Conservation (phyloP, 768 basidiomycete species). For the Erythrobasidium yunnanense region DNA sequence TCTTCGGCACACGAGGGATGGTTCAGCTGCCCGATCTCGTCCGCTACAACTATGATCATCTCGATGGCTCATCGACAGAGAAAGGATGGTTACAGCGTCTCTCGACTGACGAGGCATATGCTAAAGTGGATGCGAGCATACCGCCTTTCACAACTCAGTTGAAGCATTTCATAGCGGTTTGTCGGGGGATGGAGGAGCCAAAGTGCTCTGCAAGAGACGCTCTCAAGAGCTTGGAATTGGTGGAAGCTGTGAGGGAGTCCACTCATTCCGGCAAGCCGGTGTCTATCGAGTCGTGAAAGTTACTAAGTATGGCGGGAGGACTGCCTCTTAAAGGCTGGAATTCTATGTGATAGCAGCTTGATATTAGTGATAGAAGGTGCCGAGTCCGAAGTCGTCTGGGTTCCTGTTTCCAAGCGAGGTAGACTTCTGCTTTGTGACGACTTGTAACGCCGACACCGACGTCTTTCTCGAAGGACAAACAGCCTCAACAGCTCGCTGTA, state of each 20-base stretch:
- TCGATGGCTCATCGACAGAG: slow-evolving; percentile 15
- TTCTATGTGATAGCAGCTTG: too few species aligned
- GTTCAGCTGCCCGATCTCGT: slow-evolving; percentile 27
- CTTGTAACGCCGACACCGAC: too few species aligned
- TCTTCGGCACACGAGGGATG: slow-evolving; percentile 31
- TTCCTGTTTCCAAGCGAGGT: too few species aligned
- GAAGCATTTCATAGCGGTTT: slow-evolving; percentile 30
- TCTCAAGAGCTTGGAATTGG: background rate
- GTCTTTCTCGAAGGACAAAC: too few species aligned
- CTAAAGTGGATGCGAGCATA: slow-evolving; percentile 8
- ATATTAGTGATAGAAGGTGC: too few species aligned
- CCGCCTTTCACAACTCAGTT: slow-evolving; percentile 34
- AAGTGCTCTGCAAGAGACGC: slow-evolving; percentile 30
- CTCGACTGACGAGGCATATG: background rate
- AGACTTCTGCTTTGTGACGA: too few species aligned
- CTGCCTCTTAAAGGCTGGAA: too few species aligned
- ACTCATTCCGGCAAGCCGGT: background rate
- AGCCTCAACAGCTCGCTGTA: too few species aligned
- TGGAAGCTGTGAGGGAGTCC: background rate
- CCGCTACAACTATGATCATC: slow-evolving; percentile 19
- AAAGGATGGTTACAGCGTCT: background rate
- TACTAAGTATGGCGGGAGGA: too few species aligned
- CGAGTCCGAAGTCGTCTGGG: too few species aligned
- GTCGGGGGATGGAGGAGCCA: slow-evolving; percentile 26
- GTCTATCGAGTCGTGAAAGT: too few species aligned